Evolutionary conservation across 2,329 filamentous ascomycete genomes (phyloP), one percentile per base, ranked within the genome.

Genomic region (Colletotrichum sansevieriae): DNA sequence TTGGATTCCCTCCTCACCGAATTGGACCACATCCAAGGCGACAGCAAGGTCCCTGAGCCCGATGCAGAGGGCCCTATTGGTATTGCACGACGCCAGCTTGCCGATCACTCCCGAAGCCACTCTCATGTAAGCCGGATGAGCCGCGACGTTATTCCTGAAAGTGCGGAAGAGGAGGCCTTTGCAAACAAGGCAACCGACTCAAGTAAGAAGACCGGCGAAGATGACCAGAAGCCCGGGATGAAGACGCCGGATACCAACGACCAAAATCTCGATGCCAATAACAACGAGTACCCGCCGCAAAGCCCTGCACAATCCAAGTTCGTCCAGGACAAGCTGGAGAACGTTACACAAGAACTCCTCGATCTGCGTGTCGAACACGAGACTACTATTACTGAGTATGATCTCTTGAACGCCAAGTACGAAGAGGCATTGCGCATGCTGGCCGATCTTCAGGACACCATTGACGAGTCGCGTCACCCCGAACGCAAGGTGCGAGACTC

Each of bases 341-440:
- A 86, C 44, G 92, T 98, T 46, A 96, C 92, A 0, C 94, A 97
- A 77, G 96, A 99, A 80, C 90, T 99, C 2, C 88, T 97, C 65
- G 93, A 96, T 74, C 87, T 99, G 59, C 92, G 93, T 15, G 91
- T 97, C 46, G 94, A 98, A 79, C 96, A 99, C 74, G 95, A 98
- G 78, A 84, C 87, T 9, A 95, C 94, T 0, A 77, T 97, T 18
- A 90, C 87, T 71, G 94, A 98, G 67, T 95, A 91, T 74, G 92
- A 97, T 71, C 81, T 90, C 52, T 90, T 99, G 29, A 90, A 94
- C 65, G 86, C 90, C 73, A 98, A 97, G 79, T 99, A 99, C 74
- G 93, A 97, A 75, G 91, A 97, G 75, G 92, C 95, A 5, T 83
- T 99, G 70, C 91, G 91, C 55, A 90, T 92, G 10, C 80, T 99